Evolutionary conservation across 2,329 filamentous ascomycete species (phyloP), one percentile per base, ranked within the genome.

Genomic region (Lecanicillium sp.): DNA sequence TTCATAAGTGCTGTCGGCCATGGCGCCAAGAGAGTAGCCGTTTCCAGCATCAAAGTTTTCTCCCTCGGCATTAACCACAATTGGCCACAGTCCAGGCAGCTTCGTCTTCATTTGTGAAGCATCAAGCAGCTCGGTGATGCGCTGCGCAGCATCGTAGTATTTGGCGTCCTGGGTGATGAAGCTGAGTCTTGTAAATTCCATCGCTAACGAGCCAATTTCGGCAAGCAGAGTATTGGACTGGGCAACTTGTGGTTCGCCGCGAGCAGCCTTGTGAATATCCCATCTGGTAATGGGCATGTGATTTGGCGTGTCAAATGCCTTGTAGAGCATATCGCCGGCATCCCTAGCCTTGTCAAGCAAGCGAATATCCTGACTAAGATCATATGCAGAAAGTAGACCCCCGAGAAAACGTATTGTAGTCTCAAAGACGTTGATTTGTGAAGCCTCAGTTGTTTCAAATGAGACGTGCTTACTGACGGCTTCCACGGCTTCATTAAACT

Each of bases 1-100:
- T 52, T 80, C 75, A 46, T 77, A 79, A 3, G 73, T 50, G 19
- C 71, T 75, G 49, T 79, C 75, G 4, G 70, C 64, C 43, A 67
- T 57, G 6, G 63, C 71, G 16, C 73, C 72, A 8, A 77, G 57
- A 0, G 68, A 68, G 46, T 67, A 75, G n/a, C 47, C 50, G 3
- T 35, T 48, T n/a, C 62, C 60, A 5, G 37, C 37, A 28, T 62
- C 47, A 28, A 65, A 64, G 48, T 51, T 63, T 55, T 62, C 66
- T 70, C 45, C 71, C 63, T 49, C 65, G 64, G 58, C 71, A 55
- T 88, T 73, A 35, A 90, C 60, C 35, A 66, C 64, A 15, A 73
- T 68, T 1, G 83, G 84, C 82, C 81, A 92, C 62, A 90, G 68
- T 2, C 85, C 85, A 0, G 83, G 83, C 5, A 89, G 58, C 30